phyloP scores from a whole-genome alignment of 78 protist genomes.

The Dictyostelium discoideum region dicty_2.7 NC_007088.5:2925001-2925500 shows the following conservation, averaged over 20 bases:
- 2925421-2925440: slow-evolving; percentile 63
- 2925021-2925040: slow-evolving; percentile 97
- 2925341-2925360: slow-evolving; percentile 83
- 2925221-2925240: slow-evolving; percentile 82
- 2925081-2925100: slow-evolving; percentile 54
- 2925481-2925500: slow-evolving; percentile 58
- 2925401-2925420: slow-evolving; percentile 58
- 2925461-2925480: slow-evolving; percentile 71
- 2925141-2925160: slow-evolving; percentile 95
- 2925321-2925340: slow-evolving; percentile 91
- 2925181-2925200: slow-evolving; percentile 93
- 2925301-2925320: slow-evolving; percentile 90
- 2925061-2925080: slow-evolving; percentile 77
- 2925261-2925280: too few species aligned
- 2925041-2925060: slow-evolving; percentile 94
- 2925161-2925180: slow-evolving; percentile 93
- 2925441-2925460: slow-evolving; percentile 73
- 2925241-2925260: not conserved
- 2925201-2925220: slow-evolving; percentile 76
- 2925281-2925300: too few species aligned
- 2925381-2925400: slow-evolving; percentile 84
- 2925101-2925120: slow-evolving; percentile 4
- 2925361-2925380: slow-evolving; percentile 83
- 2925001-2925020: slow-evolving; percentile 96
- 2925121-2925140: slow-evolving; percentile 88